A percentile compares a stretch with the other conserved stretches of the same genome.
These are phyloP conservation scores for Geotrichum klebahnii DNA, from an alignment of 1,139 yeast species.

Conservation along the genomic window DNA sequence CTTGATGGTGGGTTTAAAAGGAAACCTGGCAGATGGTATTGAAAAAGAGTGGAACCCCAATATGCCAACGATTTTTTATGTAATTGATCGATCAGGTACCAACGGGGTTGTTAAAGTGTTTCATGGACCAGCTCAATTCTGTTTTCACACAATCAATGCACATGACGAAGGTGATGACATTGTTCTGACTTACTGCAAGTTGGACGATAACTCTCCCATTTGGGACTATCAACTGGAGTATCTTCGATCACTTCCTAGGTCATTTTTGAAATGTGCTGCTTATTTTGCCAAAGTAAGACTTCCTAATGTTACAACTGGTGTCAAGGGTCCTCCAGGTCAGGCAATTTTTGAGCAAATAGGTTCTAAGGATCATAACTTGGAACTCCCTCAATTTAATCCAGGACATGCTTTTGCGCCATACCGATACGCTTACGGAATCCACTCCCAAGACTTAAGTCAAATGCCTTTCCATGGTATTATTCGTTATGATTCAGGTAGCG, in stretches of 20 bases:
- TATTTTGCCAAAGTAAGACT: conserved; percentile 19
- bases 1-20: conserved; percentile 17
- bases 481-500: conserved; percentile 19
- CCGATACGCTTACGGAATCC: conserved; percentile 23
- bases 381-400: conserved; percentile 21
- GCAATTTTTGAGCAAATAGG: conserved; percentile 11
- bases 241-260: conserved; percentile 18
- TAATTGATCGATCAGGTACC: conserved; percentile 22
- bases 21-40: conserved; percentile 21
- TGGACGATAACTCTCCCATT: conserved; percentile 19
- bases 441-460: conserved; percentile 13
- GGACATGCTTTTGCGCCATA: conserved; percentile 10
- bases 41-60: conserved; percentile 22
- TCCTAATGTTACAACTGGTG: conserved; percentile 15
- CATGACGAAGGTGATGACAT: conserved; percentile 26
- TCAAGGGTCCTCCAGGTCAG: conserved; percentile 2
- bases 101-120: conserved; percentile 18
- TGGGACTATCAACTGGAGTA: conserved; percentile 19
- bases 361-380: conserved; percentile 15
- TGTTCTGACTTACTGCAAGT: conserved; percentile 21
- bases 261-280: conserved; percentile 5
- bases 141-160: conserved; percentile 25
- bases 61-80: conserved; percentile 21
- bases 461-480: conserved; percentile 22
- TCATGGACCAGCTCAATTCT: conserved; percentile 22